Evolutionary conservation across 345 rosid genomes (phyloP).

Genomic region (rapeseed (Brassica napus)): DNA sequence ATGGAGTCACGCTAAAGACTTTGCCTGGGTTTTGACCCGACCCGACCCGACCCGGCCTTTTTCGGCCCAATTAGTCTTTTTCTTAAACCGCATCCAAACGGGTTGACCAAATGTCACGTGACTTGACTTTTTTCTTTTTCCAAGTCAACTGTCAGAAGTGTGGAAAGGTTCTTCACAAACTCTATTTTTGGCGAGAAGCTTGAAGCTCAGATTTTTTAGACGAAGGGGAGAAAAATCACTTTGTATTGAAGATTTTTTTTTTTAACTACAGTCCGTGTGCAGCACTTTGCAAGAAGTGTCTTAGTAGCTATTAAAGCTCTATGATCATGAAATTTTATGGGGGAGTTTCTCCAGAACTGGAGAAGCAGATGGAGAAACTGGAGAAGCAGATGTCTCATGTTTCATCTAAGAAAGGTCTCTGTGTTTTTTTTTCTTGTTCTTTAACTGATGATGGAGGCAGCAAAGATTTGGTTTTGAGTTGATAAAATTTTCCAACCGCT

Average conservation of each 20-base stretch:
- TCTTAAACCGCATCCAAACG: conserved; percentile 2
- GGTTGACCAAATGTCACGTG: neutral
- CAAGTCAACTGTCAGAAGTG: neutral
- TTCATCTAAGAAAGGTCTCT: neutral
- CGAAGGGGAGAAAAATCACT: neutral
- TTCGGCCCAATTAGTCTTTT: conserved; percentile 4
- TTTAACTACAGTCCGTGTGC: neutral
- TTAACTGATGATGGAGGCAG: neutral
- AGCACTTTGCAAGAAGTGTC: neutral
- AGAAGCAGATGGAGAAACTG: no score
- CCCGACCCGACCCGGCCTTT: conserved; percentile 15
- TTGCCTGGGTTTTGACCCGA: conserved; percentile 16
- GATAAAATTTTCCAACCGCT: neutral
- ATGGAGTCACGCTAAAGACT: conserved; percentile 23
- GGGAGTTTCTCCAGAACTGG: no score
- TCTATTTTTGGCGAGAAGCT: no score
- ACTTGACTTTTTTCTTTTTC: neutral
- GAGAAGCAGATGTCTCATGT: neutral
- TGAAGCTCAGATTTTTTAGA: neutral
- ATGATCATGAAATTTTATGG: no score
- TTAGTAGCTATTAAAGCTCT: no score
- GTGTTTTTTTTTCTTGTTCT: neutral
- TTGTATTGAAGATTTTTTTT: neutral
- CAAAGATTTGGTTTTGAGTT: conserved; percentile 15
- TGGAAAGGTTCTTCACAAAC: no score